Evolutionary conservation across 305 asterid genomes (phyloP), one percentile per base, ranked within the genome.

Genomic region (Fraxinus xanthoxyloides): DNA sequence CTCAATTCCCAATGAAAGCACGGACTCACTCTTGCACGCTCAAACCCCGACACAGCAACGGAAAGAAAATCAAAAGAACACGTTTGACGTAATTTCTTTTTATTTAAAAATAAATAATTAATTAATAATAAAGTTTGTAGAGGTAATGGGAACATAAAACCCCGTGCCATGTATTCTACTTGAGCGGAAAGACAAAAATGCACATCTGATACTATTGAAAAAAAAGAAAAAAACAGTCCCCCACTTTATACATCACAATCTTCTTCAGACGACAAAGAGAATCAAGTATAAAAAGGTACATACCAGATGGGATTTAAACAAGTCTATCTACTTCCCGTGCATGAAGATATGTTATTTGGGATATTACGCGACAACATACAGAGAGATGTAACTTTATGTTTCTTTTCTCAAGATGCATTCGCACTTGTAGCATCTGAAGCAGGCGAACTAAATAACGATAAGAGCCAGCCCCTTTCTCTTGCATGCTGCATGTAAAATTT

Each of bases 391-490:
- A 4, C 15, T 28, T 13, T 15, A 82, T 23, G 79, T 15, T 81
- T 56, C n/a, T 78, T 82, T 75, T 76, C 85, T 88, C 90, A 86
- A 51, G 88, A 75, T 73, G 84, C 87, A 82, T 78, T 77, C 9
- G 21, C 72, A 38, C 34, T 76, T 12, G 79, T 30, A 23, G 72
- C 85, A 56, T 80, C 87, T 8, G 69, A 76, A 19, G 65, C 90
- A 67, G 70, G 15, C 35, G 28, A 89, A 75, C 77, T 82, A 28
- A 88, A 82, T 69, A 89, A 69, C 3, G 91, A 86, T 67, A 88
- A 76, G 38, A 96, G 89, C 99, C 98, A 96, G 10, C 93, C 92
- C 13, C 84, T 88, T 67, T 81, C 90, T 77, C 85, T 85, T 0
- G 95, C 99, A 7, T 89, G 84, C 78, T 87, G 90, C 83, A 88